Conservation (phyloP, 2,329 filamentous ascomycete genomes). For the Zasmidium citrigriseum region DNA sequence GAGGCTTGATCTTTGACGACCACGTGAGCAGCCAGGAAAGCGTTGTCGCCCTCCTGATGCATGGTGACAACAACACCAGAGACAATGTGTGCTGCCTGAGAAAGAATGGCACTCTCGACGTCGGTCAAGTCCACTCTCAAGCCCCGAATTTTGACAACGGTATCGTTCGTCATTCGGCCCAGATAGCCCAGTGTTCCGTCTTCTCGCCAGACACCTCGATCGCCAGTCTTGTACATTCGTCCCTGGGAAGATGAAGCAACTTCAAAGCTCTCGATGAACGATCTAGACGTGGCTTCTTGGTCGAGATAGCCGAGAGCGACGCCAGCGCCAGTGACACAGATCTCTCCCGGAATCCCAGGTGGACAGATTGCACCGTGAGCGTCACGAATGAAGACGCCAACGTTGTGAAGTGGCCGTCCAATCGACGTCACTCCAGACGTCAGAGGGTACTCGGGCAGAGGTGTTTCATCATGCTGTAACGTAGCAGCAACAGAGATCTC, state of each 20-base stretch:
- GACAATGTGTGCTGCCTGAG: constrained; percentile 28
- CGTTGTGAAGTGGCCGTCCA: constrained; percentile 37
- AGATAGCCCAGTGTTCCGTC: constrained; percentile 40
- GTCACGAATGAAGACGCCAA: constrained; percentile 45
- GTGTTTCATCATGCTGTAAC: constrained; percentile 6
- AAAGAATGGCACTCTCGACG: constrained; percentile 40
- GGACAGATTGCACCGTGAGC: constrained; percentile 40
- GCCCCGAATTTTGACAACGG: constrained; percentile 50
- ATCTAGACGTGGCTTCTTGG: constrained; percentile 10
- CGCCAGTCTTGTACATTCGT: constrained; percentile 44
- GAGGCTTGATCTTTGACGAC: constrained; percentile 15
- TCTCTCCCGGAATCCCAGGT: constrained; percentile 45
- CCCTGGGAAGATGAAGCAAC: constrained; percentile 1
- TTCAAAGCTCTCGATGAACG: constrained; percentile 13
- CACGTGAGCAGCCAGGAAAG: constrained; percentile 39
- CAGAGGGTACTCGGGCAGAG: constrained; percentile 6
- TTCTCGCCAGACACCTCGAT: constrained; percentile 37
- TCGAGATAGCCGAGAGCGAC: constrained; percentile 41
- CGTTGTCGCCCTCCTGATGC: constrained; percentile 21
- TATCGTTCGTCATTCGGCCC: constrained; percentile 46
- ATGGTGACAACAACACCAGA: constrained; percentile 28
- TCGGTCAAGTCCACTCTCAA: constrained; percentile 51
- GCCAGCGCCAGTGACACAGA: constrained; percentile 43
- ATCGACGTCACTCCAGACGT: constrained; percentile 11
- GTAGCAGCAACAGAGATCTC: constrained; percentile 18